Evolutionary conservation across 352 stramenopile species (phyloP).

Genomic region (Globisporangium middletonii): DNA sequence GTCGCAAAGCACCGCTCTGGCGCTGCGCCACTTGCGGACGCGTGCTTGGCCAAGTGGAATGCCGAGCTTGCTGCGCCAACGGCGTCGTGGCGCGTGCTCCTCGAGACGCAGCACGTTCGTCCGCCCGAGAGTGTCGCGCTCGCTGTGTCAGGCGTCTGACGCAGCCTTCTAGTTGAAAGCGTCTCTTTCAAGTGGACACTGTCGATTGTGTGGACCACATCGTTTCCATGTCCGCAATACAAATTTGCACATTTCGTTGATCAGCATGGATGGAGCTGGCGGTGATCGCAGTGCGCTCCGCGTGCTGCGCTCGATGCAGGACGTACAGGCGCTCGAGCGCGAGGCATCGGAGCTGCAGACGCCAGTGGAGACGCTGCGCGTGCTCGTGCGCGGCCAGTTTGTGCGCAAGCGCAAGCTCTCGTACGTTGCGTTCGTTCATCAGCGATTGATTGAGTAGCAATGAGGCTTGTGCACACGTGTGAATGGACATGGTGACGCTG

Average conservation of each 20-base stretch:
- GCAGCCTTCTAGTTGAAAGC: neutral
- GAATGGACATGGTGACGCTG: conserved; percentile 1
- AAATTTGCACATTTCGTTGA: neutral
- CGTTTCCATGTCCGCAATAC: too few relatives aligned
- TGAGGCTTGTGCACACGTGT: neutral
- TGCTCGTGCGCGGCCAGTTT: conserved; percentile 56
- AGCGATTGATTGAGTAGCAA: neutral
- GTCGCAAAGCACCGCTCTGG: conserved; percentile 3
- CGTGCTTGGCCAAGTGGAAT: conserved; percentile 13
- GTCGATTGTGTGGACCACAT: too few relatives aligned
- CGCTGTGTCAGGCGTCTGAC: neutral
- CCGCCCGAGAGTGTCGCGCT: conserved; percentile 9
- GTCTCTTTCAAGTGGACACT: neutral
- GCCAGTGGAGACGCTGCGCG: conserved; percentile 7
- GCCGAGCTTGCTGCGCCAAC: conserved; percentile 6
- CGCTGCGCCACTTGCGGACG: neutral
- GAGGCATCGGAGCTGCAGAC: neutral
- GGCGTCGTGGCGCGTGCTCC: conserved; percentile 8
- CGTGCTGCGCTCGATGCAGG: conserved; percentile 10
- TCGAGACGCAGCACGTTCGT: conserved; percentile 12
- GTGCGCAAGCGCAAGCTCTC: conserved; percentile 81
- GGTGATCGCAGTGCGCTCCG: neutral
- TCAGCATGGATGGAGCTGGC: neutral
- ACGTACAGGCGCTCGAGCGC: conserved; percentile 8
- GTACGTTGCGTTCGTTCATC: conserved; percentile 25